Percentiles rank a stretch among this genome's conserved stretches.
Conservation (phyloP, 495 filamentous ascomycete genomes). For the Endocarpon pusillum region DNA sequence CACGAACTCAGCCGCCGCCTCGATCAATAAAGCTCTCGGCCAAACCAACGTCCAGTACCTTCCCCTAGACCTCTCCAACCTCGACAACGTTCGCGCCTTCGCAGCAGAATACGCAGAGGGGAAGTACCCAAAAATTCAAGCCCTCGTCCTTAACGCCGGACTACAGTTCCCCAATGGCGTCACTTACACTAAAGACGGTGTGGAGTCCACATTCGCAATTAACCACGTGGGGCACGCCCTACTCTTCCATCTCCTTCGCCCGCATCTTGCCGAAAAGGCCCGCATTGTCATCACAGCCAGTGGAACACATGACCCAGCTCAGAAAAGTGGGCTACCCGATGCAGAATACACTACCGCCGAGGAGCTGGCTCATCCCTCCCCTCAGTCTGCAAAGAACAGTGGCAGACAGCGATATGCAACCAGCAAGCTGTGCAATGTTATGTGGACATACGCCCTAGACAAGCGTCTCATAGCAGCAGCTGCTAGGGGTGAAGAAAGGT, state of each 20-base stretch:
- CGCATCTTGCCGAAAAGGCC: constrained; percentile 27
- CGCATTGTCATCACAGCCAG: constrained; percentile 24
- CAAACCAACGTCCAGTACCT: constrained; percentile 24
- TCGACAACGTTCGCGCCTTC: constrained; percentile 22
- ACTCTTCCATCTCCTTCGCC: constrained; percentile 31
- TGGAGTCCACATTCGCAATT: constrained; percentile 27
- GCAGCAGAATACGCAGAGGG: constrained; percentile 21
- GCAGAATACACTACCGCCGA: constrained; percentile 16
- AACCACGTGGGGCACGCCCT: constrained; percentile 28
- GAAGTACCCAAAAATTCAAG: constrained; percentile 24
- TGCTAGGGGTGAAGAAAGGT: constrained; percentile 9
- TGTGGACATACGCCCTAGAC: constrained; percentile 26
- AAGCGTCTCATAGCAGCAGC: constrained; percentile 13
- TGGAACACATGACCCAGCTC: constrained; percentile 19
- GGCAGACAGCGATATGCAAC: constrained; percentile 17
- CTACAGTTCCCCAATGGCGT: constrained; percentile 21
- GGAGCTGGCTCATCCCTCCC: constrained; percentile 16
- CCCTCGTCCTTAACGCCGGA: constrained; percentile 30
- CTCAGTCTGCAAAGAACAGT: constrained; percentile 6
- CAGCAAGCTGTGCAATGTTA: constrained; percentile 13
- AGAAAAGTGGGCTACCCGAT: constrained; percentile 15
- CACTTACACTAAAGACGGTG: constrained; percentile 18
- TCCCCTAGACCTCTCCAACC: constrained; percentile 22
- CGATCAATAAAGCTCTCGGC: constrained; percentile 15
- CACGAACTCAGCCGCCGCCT: constrained; percentile 20